These are phyloP conservation scores for Acer campestre DNA, from an alignment of 345 rosid genomes.

Conservation along the genomic window DNA sequence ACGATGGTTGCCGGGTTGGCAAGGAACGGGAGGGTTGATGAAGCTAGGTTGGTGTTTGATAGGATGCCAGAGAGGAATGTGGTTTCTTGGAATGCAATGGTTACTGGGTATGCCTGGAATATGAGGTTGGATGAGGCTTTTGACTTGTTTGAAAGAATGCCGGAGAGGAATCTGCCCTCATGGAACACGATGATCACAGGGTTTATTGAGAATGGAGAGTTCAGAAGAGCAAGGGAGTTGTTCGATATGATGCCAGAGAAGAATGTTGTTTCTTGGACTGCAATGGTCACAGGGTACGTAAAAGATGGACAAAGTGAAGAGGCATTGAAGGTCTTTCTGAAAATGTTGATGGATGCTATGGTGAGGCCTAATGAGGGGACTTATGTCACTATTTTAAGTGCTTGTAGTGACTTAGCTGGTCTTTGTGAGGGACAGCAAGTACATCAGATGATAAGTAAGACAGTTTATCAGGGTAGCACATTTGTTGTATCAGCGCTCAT, in stretches of 20 bases:
- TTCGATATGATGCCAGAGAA: slow-evolving; percentile 56
- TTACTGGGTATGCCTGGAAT: slow-evolving; percentile 69
- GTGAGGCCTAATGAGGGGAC: slow-evolving; percentile 65
- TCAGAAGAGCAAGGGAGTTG: slow-evolving; percentile 46
- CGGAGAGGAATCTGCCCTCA: slow-evolving; percentile 59
- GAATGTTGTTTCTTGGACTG: slow-evolving; percentile 78
- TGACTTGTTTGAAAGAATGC: slow-evolving; percentile 56
- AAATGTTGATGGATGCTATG: slow-evolving; percentile 50
- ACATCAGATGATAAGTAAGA: slow-evolving; percentile 64
- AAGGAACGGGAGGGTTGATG: slow-evolving; percentile 58
- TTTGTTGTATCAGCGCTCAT: slow-evolving; percentile 63
- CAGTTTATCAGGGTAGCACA: slow-evolving; percentile 44
- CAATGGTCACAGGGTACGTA: slow-evolving; percentile 67
- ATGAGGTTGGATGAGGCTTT: slow-evolving; percentile 58
- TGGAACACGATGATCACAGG: slow-evolving; percentile 85
- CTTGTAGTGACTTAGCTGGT: slow-evolving; percentile 71
- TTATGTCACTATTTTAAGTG: slow-evolving; percentile 60
- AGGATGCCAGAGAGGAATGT: slow-evolving; percentile 62
- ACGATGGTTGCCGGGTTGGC: slow-evolving; percentile 62
- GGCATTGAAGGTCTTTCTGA: slow-evolving; percentile 53
- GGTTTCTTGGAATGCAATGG: slow-evolving; percentile 78
- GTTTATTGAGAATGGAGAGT: slow-evolving; percentile 50
- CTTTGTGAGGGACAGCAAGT: slow-evolving; percentile 71
- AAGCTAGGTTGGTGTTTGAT: slow-evolving; percentile 60
- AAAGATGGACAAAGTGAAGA: slow-evolving; percentile 53